These are phyloP conservation scores for Auricularia sp. DNA, from an alignment of 768 basidiomycete genomes.

Conservation along the genomic window DNA sequence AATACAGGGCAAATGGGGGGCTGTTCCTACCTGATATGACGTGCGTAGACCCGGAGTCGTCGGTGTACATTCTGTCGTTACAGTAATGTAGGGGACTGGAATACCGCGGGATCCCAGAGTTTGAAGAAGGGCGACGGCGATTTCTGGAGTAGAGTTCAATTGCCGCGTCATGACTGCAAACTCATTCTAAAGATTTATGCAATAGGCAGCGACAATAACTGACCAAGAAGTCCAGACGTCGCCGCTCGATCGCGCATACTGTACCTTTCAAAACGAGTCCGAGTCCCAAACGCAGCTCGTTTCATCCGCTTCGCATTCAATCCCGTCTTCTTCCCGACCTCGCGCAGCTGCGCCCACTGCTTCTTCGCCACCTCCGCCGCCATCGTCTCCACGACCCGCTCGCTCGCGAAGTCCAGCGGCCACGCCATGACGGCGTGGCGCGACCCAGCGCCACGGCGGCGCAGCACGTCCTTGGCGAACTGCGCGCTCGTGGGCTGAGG, in stretches of 20 bases:
- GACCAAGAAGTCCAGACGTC: too few relatives aligned
- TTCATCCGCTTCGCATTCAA: not conserved
- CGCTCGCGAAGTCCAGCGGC: not conserved
- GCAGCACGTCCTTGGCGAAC: not conserved
- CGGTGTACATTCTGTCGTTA: slow-evolving; percentile 40
- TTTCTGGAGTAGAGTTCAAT: too few relatives aligned
- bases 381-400: not conserved
- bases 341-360: not conserved
- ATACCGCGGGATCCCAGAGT: slow-evolving; percentile 55
- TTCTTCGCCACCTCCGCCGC: not conserved
- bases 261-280: too few relatives aligned
- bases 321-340: not conserved
- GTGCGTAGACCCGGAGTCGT: slow-evolving; percentile 3
- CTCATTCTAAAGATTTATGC: too few relatives aligned
- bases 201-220: too few relatives aligned
- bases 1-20: not conserved
- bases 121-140: slow-evolving; percentile 64
- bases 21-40: not conserved
- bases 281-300: too few relatives aligned
- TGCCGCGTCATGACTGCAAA: too few relatives aligned
- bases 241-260: too few relatives aligned
- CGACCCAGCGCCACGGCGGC: not conserved
- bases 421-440: not conserved
- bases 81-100: slow-evolving; percentile 44
- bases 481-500: not conserved